These are phyloP conservation scores for Lentinula aciculospora DNA, from an alignment of 768 basidiomycete genomes.

Conservation along the genomic window DNA sequence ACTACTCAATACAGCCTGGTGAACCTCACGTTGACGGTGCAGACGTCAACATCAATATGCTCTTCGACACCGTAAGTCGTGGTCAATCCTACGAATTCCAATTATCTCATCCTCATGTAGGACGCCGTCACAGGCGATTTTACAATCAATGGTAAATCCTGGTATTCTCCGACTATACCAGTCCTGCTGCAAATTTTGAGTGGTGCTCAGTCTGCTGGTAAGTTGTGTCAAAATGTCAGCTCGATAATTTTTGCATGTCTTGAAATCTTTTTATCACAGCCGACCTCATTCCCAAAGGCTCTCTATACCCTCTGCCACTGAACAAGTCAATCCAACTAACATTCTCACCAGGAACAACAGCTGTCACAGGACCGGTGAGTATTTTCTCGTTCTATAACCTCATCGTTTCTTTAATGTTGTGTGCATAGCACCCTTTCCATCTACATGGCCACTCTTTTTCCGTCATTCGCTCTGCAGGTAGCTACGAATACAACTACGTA, in stretches of 20 bases:
- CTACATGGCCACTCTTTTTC: constrained; percentile 32
- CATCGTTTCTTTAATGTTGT: constrained; percentile 10
- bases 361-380: constrained; percentile 17
- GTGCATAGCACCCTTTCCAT: constrained; percentile 21
- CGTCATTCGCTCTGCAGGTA: constrained; percentile 32
- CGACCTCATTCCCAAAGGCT: constrained; percentile 24
- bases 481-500: constrained; percentile 26
- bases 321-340: constrained; percentile 32
- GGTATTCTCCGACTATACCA: constrained; percentile 17
- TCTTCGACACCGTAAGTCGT: constrained; percentile 7
- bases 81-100: constrained; percentile 10
- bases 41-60: constrained; percentile 14
- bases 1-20: constrained; percentile 18
- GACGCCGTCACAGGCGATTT: background rate
- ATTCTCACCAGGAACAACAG: constrained; percentile 18
- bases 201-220: constrained; percentile 18
- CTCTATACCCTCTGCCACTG: constrained; percentile 27
- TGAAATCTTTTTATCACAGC: background rate
- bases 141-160: constrained; percentile 9
- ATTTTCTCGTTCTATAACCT: constrained; percentile 10
- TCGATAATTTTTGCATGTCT: too few relatives aligned
- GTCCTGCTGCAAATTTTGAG: constrained; percentile 29
- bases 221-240: too few relatives aligned
- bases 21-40: constrained; percentile 10
- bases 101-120: constrained; percentile 10